These are phyloP conservation scores for Phytopythium sindhum DNA, from an alignment of 352 stramenopile genomes.

Conservation along the genomic window DNA sequence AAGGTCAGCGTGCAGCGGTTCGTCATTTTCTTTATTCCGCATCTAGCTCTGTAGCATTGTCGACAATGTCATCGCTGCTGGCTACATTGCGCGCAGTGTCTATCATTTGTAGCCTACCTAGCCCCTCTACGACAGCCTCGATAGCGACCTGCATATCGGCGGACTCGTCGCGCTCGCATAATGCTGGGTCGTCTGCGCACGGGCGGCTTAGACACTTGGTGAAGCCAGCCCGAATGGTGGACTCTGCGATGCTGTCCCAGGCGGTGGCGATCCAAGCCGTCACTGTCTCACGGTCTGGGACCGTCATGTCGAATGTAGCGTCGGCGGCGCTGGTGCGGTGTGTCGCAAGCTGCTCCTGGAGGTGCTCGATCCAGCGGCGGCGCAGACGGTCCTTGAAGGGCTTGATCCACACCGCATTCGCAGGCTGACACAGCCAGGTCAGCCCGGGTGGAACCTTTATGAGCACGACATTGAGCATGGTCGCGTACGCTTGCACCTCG, in stretches of 20 bases:
- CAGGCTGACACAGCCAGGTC: no score
- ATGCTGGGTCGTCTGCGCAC: not conserved
- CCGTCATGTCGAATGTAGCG: not conserved
- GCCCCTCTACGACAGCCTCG: not conserved
- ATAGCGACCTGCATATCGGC: not conserved
- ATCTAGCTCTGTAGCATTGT: not conserved
- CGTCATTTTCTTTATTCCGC: not conserved
- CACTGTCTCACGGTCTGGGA: not conserved
- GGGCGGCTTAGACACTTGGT: not conserved
- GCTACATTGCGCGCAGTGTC: not conserved
- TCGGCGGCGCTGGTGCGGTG: not conserved
- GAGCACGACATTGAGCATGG: not conserved
- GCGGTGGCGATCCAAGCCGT: not conserved
- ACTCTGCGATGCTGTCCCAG: not conserved
- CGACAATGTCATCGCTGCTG: not conserved
- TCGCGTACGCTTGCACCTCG: slow-evolving; percentile 6
- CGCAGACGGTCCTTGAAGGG: not conserved
- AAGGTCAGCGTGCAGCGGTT: not conserved
- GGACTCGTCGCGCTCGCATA: not conserved
- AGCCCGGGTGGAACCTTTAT: not conserved
- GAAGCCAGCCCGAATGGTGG: not conserved
- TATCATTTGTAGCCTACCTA: not conserved
- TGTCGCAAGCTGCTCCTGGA: not conserved
- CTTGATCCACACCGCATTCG: no score
- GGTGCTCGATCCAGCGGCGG: not conserved